Evolutionary conservation across 1,139 yeast species (phyloP).

Genomic region (Saccharomyces hybrid): DNA sequence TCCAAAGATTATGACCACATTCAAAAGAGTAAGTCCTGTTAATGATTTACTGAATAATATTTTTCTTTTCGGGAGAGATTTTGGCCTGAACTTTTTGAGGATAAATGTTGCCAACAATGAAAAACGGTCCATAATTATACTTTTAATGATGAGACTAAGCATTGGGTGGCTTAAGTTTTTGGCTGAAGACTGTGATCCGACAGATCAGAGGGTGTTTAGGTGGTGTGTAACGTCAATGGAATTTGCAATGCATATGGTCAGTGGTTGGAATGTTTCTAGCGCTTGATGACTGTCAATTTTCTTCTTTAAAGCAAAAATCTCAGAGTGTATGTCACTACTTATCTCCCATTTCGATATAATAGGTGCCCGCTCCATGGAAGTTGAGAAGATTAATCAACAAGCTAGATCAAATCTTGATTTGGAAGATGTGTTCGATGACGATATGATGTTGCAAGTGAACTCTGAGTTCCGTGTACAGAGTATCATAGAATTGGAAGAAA

Average conservation of each 20-base stretch:
- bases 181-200: constrained; percentile 90
- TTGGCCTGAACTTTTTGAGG: constrained; percentile 65
- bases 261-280: constrained; percentile 84
- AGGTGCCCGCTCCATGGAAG: constrained; percentile 87
- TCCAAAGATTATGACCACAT: constrained; percentile 42
- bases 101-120: constrained; percentile 49
- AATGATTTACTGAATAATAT: constrained; percentile 73
- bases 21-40: constrained; percentile 46
- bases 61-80: constrained; percentile 76
- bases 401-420: constrained; percentile 29
- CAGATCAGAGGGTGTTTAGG: constrained; percentile 82
- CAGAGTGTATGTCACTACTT: constrained; percentile 87
- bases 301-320: constrained; percentile 67
- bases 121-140: constrained; percentile 61
- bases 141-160: constrained; percentile 66
- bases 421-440: constrained; percentile 34
- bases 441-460: constrained; percentile 33
- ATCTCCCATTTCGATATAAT: constrained; percentile 95
- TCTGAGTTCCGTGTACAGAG: constrained; percentile 34
- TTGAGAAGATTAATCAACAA: constrained; percentile 45
- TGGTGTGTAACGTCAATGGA: constrained; percentile 96
- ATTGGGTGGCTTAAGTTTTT: constrained; percentile 89
- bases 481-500: constrained; percentile 29
- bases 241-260: constrained; percentile 91
- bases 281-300: constrained; percentile 69